Evolutionary conservation across 345 rosid species (phyloP).

Genomic region (Rubroshorea leprosula): DNA sequence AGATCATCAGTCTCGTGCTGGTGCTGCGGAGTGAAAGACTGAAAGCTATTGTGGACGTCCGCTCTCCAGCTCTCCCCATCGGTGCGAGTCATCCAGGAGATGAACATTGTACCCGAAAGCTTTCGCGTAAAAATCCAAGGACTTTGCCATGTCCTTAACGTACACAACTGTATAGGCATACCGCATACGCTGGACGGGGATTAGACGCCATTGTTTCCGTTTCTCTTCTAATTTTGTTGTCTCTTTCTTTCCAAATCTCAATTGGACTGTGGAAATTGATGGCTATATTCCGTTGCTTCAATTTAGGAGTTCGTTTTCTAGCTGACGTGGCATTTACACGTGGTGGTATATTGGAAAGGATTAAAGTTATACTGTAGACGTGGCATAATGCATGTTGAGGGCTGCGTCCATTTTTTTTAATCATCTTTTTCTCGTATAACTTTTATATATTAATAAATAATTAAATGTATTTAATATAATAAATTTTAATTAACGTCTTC

Average conservation of each 20-base stretch:
- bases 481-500: no score
- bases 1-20: conserved; percentile 74
- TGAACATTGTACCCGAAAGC: conserved; percentile 70
- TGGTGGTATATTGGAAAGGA: no score
- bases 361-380: not conserved
- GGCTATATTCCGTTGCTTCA: not conserved
- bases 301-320: not conserved
- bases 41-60: conserved; percentile 82
- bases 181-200: conserved; percentile 37
- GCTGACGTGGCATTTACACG: not conserved
- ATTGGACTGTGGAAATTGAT: not conserved
- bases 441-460: no score
- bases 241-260: no score
- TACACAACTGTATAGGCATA: conserved; percentile 52
- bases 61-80: conserved; percentile 85
- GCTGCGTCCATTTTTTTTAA: no score
- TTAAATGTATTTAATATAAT: no score
- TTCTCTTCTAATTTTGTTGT: conserved; percentile 3
- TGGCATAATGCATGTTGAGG: not conserved
- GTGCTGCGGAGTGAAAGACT: conserved; percentile 68
- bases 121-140: conserved; percentile 61
- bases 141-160: conserved; percentile 64
- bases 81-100: conserved; percentile 61
- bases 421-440: no score
- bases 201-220: conserved; percentile 35